Conservation (phyloP, 2,329 filamentous ascomycete genomes). For the Cordyceps pruinosa region DNA sequence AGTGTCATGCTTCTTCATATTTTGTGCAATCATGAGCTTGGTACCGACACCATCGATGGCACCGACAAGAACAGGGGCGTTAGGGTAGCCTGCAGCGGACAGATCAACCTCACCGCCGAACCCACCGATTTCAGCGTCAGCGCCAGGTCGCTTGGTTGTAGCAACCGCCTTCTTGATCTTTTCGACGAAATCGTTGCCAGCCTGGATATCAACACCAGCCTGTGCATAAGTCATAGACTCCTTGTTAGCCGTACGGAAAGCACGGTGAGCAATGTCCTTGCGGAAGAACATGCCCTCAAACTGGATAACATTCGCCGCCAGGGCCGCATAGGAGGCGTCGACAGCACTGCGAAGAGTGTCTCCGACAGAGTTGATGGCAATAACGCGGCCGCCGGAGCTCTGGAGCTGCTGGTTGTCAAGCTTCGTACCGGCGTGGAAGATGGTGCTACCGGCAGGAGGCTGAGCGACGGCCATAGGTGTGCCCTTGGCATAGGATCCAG, state of each 20-base stretch:
- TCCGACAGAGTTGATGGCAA: slow-evolving; percentile 76
- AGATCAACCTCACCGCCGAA: slow-evolving; percentile 69
- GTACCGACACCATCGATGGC: slow-evolving; percentile 96
- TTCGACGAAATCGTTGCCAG: slow-evolving; percentile 86
- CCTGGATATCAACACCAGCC: slow-evolving; percentile 89
- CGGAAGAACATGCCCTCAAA: slow-evolving; percentile 89
- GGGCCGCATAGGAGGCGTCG: slow-evolving; percentile 77
- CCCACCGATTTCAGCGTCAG: slow-evolving; percentile 88
- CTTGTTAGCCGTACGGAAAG: slow-evolving; percentile 44
- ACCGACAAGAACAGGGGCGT: slow-evolving; percentile 77
- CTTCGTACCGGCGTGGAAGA: slow-evolving; percentile 91
- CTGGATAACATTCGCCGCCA: slow-evolving; percentile 59
- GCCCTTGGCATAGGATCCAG: slow-evolving; percentile 77
- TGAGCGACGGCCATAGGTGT: slow-evolving; percentile 47
- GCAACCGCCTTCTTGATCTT: slow-evolving; percentile 87
- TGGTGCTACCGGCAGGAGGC: slow-evolving; percentile 44
- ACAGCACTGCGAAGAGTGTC: slow-evolving; percentile 74
- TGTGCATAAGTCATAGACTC: slow-evolving; percentile 78
- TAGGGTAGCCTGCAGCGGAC: slow-evolving; percentile 62
- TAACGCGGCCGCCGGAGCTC: slow-evolving; percentile 83
- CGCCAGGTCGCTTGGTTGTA: slow-evolving; percentile 76
- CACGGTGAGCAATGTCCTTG: slow-evolving; percentile 83
- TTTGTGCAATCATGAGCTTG: slow-evolving; percentile 92
- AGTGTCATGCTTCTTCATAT: slow-evolving; percentile 82
- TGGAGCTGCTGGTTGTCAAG: slow-evolving; percentile 56